Evolutionary conservation across 768 basidiomycete species (phyloP).

Genomic region (Gymnopilus dilepis): DNA sequence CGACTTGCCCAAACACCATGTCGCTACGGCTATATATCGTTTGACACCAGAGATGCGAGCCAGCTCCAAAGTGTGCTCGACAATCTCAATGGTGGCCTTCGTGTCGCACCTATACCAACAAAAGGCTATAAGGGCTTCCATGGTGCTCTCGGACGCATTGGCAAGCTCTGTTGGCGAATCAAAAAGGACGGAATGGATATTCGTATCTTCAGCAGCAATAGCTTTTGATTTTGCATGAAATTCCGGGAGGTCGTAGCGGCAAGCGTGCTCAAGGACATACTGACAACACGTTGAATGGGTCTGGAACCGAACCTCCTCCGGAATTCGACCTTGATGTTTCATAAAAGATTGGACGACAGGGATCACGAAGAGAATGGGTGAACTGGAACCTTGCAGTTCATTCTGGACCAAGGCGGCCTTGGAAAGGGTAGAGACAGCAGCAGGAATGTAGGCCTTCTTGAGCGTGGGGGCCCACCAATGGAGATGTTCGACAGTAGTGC

Average conservation of each 20-base stretch:
- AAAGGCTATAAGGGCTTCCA: constrained; percentile 17
- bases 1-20: constrained; percentile 13
- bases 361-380: constrained; percentile 14
- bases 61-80: background rate
- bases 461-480: constrained; percentile 11
- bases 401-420: background rate
- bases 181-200: constrained; percentile 21
- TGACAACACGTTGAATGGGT: constrained; percentile 15
- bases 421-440: background rate
- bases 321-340: constrained; percentile 8
- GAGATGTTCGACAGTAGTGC: constrained; percentile 1
- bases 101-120: constrained; percentile 20
- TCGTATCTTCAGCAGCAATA: constrained; percentile 14
- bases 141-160: constrained; percentile 1
- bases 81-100: constrained; percentile 4
- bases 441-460: background rate
- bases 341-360: constrained; percentile 22
- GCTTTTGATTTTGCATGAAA: constrained; percentile 15
- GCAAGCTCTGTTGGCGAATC: background rate
- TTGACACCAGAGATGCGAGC: constrained; percentile 5
- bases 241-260: constrained; percentile 12
- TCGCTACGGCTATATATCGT: background rate
- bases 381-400: constrained; percentile 4
- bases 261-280: constrained; percentile 18
- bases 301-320: background rate